Conservation (phyloP, 1,284 basidiomycete genomes). For the Irpex sp. region DNA sequence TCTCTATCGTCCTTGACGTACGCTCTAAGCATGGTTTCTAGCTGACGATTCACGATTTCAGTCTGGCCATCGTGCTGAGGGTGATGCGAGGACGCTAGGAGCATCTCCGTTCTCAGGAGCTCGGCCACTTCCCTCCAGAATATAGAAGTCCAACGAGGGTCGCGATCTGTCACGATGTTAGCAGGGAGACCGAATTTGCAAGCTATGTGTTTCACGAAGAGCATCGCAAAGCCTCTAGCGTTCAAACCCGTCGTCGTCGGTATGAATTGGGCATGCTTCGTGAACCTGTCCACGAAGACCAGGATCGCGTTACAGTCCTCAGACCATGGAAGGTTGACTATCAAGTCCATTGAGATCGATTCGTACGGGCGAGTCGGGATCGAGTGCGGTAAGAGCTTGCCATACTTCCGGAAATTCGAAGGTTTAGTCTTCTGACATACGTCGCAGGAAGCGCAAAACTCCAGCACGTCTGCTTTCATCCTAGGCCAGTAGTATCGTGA, state of each 20-base stretch:
- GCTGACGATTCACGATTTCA: conserved; percentile 10
- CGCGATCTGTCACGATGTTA: conserved; percentile 25
- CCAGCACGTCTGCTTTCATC: too few species aligned
- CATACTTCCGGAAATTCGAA: not conserved
- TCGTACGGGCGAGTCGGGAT: not conserved
- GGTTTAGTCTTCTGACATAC: not conserved
- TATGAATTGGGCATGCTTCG: conserved; percentile 35
- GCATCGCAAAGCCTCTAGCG: conserved; percentile 13
- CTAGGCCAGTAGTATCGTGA: too few species aligned
- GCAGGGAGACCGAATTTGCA: conserved; percentile 21
- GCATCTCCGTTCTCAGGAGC: conserved; percentile 15
- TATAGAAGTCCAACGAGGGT: conserved; percentile 20
- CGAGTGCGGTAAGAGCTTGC: not conserved
- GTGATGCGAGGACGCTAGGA: conserved; percentile 24
- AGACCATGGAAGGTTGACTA: not conserved
- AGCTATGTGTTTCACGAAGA: conserved; percentile 19
- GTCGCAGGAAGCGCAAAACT: too few species aligned
- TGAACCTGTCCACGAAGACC: not conserved
- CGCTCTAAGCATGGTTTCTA: conserved; percentile 11
- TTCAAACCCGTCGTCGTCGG: conserved; percentile 18
- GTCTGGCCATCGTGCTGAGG: conserved; percentile 21
- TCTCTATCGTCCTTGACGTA: not conserved
- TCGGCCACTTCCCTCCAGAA: conserved; percentile 24
- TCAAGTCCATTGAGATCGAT: too few species aligned
- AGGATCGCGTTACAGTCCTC: not conserved